These are phyloP conservation scores for Pilatotrama ljubarskyi DNA, from an alignment of 768 basidiomycete genomes.

Conservation along the genomic window DNA sequence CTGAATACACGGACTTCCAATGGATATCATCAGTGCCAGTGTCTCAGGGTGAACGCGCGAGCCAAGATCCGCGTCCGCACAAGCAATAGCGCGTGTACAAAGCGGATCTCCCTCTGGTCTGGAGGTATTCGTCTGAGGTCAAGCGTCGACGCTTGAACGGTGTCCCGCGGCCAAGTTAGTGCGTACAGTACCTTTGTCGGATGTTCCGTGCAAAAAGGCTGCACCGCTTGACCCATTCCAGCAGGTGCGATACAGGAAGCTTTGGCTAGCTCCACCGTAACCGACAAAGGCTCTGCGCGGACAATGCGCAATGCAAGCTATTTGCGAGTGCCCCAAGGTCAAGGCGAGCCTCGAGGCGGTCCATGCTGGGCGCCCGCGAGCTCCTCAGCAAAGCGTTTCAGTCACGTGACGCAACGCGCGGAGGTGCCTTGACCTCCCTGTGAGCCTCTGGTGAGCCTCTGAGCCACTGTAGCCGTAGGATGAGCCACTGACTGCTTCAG, in stretches of 20 bases:
- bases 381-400: neutral
- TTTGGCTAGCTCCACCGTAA: too few species aligned
- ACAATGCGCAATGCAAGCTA: neutral
- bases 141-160: too few species aligned
- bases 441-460: neutral
- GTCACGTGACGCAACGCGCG: neutral
- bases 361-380: neutral
- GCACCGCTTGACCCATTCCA: too few species aligned
- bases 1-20: conserved; percentile 1
- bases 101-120: too few species aligned
- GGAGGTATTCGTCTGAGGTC: too few species aligned
- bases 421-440: neutral
- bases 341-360: neutral
- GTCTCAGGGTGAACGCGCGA: neutral
- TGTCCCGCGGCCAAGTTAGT: too few species aligned
- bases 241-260: too few species aligned
- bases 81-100: too few species aligned
- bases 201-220: too few species aligned
- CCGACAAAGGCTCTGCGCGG: too few species aligned
- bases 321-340: neutral
- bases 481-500: neutral
- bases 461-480: neutral
- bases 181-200: too few species aligned
- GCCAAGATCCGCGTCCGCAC: too few species aligned
- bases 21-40: neutral